Percentiles rank a stretch among this genome's conserved stretches.
These are phyloP conservation scores for Graphium sp. DNA, from an alignment of 2,329 filamentous ascomycete species.

Conservation along the genomic window DNA sequence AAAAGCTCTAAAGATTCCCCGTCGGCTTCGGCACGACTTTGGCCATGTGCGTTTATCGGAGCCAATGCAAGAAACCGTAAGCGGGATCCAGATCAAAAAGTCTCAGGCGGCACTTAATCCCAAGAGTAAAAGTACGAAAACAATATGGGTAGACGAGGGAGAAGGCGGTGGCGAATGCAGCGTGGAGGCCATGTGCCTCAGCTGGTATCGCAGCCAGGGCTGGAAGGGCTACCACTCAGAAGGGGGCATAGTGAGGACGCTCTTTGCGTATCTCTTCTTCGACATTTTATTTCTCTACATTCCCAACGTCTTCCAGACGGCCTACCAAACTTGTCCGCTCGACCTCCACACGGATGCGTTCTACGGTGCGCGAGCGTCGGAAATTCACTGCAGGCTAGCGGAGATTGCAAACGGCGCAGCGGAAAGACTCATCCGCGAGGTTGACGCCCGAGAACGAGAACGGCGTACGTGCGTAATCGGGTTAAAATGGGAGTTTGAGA, in stretches of 20 bases:
- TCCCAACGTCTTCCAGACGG: constrained; percentile 92
- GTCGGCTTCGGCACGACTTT: constrained; percentile 84
- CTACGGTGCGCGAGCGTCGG: constrained; percentile 67
- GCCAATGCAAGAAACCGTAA: constrained; percentile 56
- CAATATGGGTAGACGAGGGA: constrained; percentile 70
- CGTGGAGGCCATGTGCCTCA: constrained; percentile 90
- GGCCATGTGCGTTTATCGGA: constrained; percentile 64
- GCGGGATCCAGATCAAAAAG: constrained; percentile 63
- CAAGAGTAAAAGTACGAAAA: constrained; percentile 43
- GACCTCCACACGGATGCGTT: constrained; percentile 91
- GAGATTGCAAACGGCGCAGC: constrained; percentile 76
- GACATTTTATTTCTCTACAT: constrained; percentile 87
- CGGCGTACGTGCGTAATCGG: constrained; percentile 75
- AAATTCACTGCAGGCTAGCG: constrained; percentile 76
- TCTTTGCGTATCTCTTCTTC: constrained; percentile 83
- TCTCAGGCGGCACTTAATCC: constrained; percentile 23
- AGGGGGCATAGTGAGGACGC: constrained; percentile 77
- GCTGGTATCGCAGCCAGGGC: constrained; percentile 62
- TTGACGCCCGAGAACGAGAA: constrained; percentile 53
- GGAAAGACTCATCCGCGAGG: constrained; percentile 42
- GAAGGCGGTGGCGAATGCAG: constrained; percentile 58
- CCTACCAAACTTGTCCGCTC: constrained; percentile 83
- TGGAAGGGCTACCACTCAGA: constrained; percentile 95
- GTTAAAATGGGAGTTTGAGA: constrained; percentile 74
- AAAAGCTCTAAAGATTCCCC: constrained; percentile 64